These are phyloP conservation scores for Aspergillus leporis DNA, from an alignment of 495 filamentous ascomycete genomes.

Conservation along the genomic window DNA sequence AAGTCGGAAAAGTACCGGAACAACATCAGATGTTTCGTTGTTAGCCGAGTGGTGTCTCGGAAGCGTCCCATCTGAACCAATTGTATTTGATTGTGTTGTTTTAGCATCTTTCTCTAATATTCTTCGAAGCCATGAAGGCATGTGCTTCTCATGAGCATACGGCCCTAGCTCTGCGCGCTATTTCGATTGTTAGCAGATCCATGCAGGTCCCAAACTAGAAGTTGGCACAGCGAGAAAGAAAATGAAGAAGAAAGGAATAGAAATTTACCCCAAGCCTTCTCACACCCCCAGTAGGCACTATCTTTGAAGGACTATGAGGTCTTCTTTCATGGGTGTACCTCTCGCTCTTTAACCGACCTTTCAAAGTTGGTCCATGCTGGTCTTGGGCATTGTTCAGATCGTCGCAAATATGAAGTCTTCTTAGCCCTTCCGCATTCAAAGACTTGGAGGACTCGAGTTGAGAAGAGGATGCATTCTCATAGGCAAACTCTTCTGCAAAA, in stretches of 20 bases:
- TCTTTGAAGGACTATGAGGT: constrained; percentile 1
- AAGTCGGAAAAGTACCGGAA: constrained; percentile 71
- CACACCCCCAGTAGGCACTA: constrained; percentile 6
- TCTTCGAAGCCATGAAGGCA: constrained; percentile 77
- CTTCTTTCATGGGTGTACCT: background rate
- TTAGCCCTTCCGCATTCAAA: constrained; percentile 8
- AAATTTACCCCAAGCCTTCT: constrained; percentile 45
- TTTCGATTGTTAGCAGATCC: constrained; percentile 25
- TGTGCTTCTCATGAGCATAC: constrained; percentile 81
- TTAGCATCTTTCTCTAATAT: constrained; percentile 66
- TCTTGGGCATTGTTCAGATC: background rate
- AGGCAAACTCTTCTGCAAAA: constrained; percentile 54
- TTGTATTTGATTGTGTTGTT: constrained; percentile 54
- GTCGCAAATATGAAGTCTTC: background rate
- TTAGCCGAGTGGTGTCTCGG: constrained; percentile 47
- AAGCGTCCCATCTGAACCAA: constrained; percentile 51
- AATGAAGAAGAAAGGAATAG: constrained; percentile 10
- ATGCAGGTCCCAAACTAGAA: too few relatives aligned
- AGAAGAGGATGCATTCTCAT: constrained; percentile 40
- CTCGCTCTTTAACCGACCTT: background rate
- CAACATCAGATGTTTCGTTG: constrained; percentile 67
- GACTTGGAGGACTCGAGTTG: constrained; percentile 9
- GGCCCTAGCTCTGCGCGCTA: constrained; percentile 70
- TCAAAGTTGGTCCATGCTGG: background rate
- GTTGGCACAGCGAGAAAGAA: too few relatives aligned